Evolutionary conservation across 192 early-diverging fungal species (phyloP), one percentile per base, ranked within the genome.

Genomic region (Backusella luteola): DNA sequence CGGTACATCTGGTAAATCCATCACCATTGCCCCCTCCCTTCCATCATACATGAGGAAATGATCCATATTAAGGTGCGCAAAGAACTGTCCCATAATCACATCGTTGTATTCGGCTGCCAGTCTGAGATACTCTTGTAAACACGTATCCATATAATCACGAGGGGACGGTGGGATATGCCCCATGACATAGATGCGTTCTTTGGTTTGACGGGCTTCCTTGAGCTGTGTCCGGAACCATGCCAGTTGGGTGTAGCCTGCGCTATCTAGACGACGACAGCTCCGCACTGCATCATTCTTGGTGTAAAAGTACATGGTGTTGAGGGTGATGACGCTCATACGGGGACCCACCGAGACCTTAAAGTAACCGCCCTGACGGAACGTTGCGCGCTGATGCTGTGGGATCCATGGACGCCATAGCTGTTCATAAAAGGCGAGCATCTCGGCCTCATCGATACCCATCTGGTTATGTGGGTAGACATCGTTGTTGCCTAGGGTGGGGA

Each of bases 241-340:
- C n/a, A 68, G 29, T 17, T 68, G 67, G 17, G 29, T 34, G 15
- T 68, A 68, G 0, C 67, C 67, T 19, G 67, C 34, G 29, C 34
- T 35, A 5, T 86, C 89, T 52, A 93, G 84, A 69, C 93, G 89
- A 23, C 77, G 84, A 72, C 93, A 94, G 4, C 90, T 91, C 72
- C 91, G 87, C 7, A 92, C 90, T 1, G 87, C 88, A 34, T 88
- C 83, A 70, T 94, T 94, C 36, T 88, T 82, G 26, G 87, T 85
- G 68, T 85, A 91, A 76, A 92, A 94, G 73, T 91, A 94, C 12
- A 93, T 81, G 0, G 93, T 92, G 76, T 94, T 94, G 29, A 94
- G 82, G 6, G 91, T 84, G 2, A 92, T 71, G 36, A 88, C 88
- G 0, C 84, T 76, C 34, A 93, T 70, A 2, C 82, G 81, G 3